Base-by-base conservation (phyloP, 2,329 filamentous ascomycete genomes). In the Pseudovirgaria hyperparasitica region DNA sequence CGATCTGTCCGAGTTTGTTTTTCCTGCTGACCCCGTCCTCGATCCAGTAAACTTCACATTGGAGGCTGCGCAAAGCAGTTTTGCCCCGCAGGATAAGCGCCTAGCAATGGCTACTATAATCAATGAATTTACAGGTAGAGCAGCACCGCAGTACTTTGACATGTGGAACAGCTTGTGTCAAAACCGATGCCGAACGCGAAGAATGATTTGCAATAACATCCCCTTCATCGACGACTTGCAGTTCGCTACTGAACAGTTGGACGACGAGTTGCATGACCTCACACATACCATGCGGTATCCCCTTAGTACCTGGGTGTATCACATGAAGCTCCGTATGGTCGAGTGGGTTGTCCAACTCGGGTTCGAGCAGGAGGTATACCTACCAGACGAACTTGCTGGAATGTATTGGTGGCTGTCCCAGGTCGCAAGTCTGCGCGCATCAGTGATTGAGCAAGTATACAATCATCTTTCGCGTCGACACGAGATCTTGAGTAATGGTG, bases 321-420 rank as follows among this genome's bases (percentile, higher is more conserved):
- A 86, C 33, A 82, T 92, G 54, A 96, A 94, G 52, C 65, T 94
- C n/a, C 72, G 70, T 16, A 72, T 87, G 43, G 82, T 94, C 67
- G 78, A 87, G 47, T 79, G 76, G 63, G 77, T 92, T 23, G 67
- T 94, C 10, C 81, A 94, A 46, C 72, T 94, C 17, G 90, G 92
- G 9, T 96, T 98, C 50, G 90, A 98, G 54, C 74, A 94, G 9
- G 77, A 87, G 22, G 71, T 93, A 7, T 96, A 96, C 52, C 75
- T 87, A 28, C 67, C 74, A 0, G 79, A 92, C 49, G 90, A 98
- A 51, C 64, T 90, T 7, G 70, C 75, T 1, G 75, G 73, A 14
- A 92, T 94, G 80, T 96, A 96, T 52, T 90, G 80, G 74, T 58
- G 50, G 36, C 43, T 55, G 3, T 38, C 33, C 2, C 32, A 38